These are phyloP conservation scores for Echria macrotheca DNA, from an alignment of 495 filamentous ascomycete species.

Conservation along the genomic window DNA sequence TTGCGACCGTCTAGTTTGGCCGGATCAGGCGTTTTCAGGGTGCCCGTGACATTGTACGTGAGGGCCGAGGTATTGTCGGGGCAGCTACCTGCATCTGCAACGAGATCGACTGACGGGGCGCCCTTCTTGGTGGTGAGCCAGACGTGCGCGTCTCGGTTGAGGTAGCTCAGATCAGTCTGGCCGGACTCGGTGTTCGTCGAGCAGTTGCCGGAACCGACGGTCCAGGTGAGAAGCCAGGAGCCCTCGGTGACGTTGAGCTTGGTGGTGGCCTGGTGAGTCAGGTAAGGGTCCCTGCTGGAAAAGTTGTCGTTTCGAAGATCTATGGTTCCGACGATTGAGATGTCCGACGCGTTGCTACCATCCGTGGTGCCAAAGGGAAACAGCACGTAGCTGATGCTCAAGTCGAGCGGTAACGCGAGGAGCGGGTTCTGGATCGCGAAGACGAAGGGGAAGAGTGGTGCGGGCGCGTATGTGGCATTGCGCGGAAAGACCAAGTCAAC, in stretches of 20 bases:
- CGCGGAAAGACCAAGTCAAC: slow-evolving; percentile 37
- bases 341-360: slow-evolving; percentile 6
- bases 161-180: not conserved
- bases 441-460: slow-evolving; percentile 28
- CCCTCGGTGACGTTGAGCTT: slow-evolving; percentile 11
- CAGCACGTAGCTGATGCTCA: slow-evolving; percentile 3
- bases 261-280: slow-evolving; percentile 6
- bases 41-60: slow-evolving; percentile 26
- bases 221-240: slow-evolving; percentile 18
- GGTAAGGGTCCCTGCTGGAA: slow-evolving; percentile 23
- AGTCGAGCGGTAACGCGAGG: slow-evolving; percentile 18
- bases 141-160: not conserved
- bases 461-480: slow-evolving; percentile 38
- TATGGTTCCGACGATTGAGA: not conserved
- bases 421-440: slow-evolving; percentile 35
- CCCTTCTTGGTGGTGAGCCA: slow-evolving; percentile 21
- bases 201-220: slow-evolving; percentile 10
- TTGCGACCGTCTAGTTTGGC: slow-evolving; percentile 18
- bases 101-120: slow-evolving; percentile 21
- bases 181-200: not conserved
- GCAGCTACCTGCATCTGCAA: slow-evolving; percentile 12
- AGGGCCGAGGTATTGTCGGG: slow-evolving; percentile 9
- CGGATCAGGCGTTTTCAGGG: slow-evolving; percentile 7
- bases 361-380: slow-evolving; percentile 11
- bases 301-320: slow-evolving; percentile 8